Base-by-base conservation (phyloP, 1,284 basidiomycete genomes). In the Sanguinoderma infundibulare region DNA sequence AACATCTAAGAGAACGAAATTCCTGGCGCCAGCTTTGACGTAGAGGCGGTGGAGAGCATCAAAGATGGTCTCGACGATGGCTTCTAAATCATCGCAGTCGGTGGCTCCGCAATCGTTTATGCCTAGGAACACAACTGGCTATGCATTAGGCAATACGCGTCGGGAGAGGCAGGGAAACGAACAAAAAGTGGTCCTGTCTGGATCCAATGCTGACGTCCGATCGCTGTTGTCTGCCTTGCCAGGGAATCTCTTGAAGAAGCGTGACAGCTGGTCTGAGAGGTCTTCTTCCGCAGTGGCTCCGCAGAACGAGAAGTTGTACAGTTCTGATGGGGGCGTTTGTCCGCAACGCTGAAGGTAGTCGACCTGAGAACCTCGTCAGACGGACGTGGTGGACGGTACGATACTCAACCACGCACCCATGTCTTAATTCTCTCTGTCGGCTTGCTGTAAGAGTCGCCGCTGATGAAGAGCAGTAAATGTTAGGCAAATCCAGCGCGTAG, bases 1-100 rank as follows among this genome's bases (percentile, higher is more conserved):
- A 10, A 73, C 67, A 40, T 73, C 68, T 39, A 73, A 53, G 53
- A 73, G 47, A 1, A 73, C 32, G 30, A 73, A 72, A 49, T 73
- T 72, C 17, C 69, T 49, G 2, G 70, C 70, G 2, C 66, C 59
- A 36, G 70, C 68, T 55, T 71, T 70, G 40, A 65, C 54, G 53
- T 73, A 72, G 0, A 73, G 63, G 15, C 69, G 59, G 51, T 72
- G 59, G 3, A 67, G 36, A 1, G 50, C 57, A 35, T 66, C 69
- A n/a, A 72, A 63, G 15, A 70, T 8, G 2, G 14, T 59, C 49
- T 69, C 66, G 2, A 72, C 50, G 26, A 69, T 60, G 5, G 58
- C 12, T 20, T 70, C 64, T 15, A 71, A 42, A 0, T 70, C 70
- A 40, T 69, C 65, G 9, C 24, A 53, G 8, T 64, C 63, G 15